Percentiles rank a stretch among this genome's conserved stretches.
phyloP scores from a whole-genome alignment of 345 rosid genomes.

The Alliaria petiolata region DNA sequence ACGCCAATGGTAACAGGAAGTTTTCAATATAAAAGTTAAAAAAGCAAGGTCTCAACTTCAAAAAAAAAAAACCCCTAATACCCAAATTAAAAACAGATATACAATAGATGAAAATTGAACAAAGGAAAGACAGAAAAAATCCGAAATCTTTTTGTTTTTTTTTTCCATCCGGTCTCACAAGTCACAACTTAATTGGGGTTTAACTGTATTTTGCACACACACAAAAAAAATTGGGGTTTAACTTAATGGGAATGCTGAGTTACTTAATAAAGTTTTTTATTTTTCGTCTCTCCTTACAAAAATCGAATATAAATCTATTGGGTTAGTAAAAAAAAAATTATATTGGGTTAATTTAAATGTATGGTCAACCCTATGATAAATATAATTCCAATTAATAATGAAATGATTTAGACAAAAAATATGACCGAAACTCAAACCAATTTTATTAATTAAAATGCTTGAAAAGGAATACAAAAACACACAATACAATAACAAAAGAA shows the following conservation, averaged over 20 bases:
- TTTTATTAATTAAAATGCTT: no score
- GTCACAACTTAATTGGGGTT: no score
- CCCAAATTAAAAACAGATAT: background rate
- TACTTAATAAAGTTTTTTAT: no score
- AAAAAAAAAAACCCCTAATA: constrained; percentile 1
- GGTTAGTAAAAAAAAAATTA: no score
- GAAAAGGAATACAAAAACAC: background rate
- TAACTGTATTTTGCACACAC: no score
- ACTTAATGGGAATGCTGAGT: no score
- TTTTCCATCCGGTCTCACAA: no score
- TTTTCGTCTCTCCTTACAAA: no score
- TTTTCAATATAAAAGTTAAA: background rate
- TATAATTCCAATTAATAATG: background rate
- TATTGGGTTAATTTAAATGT: no score
- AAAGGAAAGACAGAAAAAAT: background rate
- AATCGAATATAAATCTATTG: no score
- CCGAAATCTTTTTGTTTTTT: background rate
- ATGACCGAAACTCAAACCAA: background rate
- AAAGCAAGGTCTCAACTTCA: background rate
- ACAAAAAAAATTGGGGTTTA: no score
- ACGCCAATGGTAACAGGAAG: background rate
- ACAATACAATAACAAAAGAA: background rate
- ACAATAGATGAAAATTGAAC: constrained; percentile 14
- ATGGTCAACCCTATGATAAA: background rate
- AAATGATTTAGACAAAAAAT: background rate